A percentile compares a stretch with the other conserved stretches of the same genome.
Evolutionary conservation across 495 filamentous ascomycete genomes (phyloP).

Genomic region (Penicillium longicatenatum): DNA sequence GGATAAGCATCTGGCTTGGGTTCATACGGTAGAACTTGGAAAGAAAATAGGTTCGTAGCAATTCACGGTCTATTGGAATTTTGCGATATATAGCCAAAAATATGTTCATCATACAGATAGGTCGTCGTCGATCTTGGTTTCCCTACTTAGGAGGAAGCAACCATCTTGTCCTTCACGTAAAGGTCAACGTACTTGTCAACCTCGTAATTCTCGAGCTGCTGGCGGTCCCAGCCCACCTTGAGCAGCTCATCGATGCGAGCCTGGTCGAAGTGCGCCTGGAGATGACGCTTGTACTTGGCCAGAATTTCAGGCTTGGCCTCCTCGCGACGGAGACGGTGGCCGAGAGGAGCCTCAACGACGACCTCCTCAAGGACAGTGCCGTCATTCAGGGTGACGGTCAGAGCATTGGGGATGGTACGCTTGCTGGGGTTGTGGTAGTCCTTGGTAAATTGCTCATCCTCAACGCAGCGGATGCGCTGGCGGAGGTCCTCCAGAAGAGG

Average conservation of each 20-base stretch:
- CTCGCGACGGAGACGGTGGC: conserved; percentile 86
- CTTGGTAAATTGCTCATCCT: conserved; percentile 89
- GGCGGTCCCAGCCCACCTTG: conserved; percentile 68
- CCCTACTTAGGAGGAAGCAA: conserved; percentile 35
- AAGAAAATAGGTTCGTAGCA: background rate
- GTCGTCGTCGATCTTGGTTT: background rate
- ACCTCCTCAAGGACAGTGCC: conserved; percentile 91
- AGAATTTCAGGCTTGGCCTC: conserved; percentile 97
- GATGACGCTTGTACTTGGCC: conserved; percentile 90
- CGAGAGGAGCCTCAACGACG: conserved; percentile 92
- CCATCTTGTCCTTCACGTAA: conserved; percentile 72
- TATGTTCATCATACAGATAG: conserved; percentile 26
- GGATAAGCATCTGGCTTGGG: conserved; percentile 14
- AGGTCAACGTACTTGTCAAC: conserved; percentile 94
- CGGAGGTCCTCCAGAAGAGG: conserved; percentile 84
- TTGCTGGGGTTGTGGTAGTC: conserved; percentile 93
- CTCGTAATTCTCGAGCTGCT: conserved; percentile 74
- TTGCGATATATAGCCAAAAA: conserved; percentile 19
- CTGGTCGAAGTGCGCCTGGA: conserved; percentile 77
- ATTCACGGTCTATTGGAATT: conserved; percentile 17
- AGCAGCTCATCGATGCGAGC: conserved; percentile 77
- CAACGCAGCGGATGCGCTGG: conserved; percentile 89
- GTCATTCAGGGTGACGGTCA: conserved; percentile 91
- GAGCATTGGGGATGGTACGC: conserved; percentile 93
- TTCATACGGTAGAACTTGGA: no score